Evolutionary conservation across 2,329 filamentous ascomycete species (phyloP).

Genomic region (Calonectria ilicicola): DNA sequence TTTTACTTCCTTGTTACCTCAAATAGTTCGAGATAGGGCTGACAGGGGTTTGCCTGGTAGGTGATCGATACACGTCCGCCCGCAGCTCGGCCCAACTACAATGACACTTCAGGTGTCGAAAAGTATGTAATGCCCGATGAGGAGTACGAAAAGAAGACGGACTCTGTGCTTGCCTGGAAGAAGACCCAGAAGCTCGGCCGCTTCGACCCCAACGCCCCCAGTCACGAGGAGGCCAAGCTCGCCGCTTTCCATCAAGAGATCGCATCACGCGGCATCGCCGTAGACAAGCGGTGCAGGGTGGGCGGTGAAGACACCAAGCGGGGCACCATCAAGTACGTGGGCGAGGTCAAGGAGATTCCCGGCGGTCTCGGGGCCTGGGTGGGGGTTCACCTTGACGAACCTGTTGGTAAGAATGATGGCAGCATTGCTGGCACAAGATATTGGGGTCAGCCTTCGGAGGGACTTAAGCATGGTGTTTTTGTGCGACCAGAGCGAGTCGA

Average conservation of each 20-base stretch:
- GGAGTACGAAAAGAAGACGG: constrained; percentile 86
- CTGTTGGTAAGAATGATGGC: constrained; percentile 86
- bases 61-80: constrained; percentile 84
- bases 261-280: constrained; percentile 72
- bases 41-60: constrained; percentile 59
- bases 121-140: constrained; percentile 91
- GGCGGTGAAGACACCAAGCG: constrained; percentile 76
- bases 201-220: constrained; percentile 88
- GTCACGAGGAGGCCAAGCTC: constrained; percentile 78
- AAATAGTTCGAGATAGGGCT: constrained; percentile 43
- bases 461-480: constrained; percentile 80
- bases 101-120: constrained; percentile 82
- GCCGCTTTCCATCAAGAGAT: constrained; percentile 78
- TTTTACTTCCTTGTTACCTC: constrained; percentile 23
- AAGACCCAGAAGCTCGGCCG: constrained; percentile 94
- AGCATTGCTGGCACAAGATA: constrained; percentile 76
- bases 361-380: constrained; percentile 76
- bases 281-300: constrained; percentile 73
- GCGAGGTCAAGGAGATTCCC: constrained; percentile 80
- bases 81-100: constrained; percentile 81
- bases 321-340: constrained; percentile 78
- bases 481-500: constrained; percentile 83
- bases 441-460: constrained; percentile 71
- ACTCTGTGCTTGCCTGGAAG: constrained; percentile 96
- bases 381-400: constrained; percentile 81